Evolutionary conservation across 2,329 filamentous ascomycete species (phyloP).

Genomic region (Pezicula carpinea): DNA sequence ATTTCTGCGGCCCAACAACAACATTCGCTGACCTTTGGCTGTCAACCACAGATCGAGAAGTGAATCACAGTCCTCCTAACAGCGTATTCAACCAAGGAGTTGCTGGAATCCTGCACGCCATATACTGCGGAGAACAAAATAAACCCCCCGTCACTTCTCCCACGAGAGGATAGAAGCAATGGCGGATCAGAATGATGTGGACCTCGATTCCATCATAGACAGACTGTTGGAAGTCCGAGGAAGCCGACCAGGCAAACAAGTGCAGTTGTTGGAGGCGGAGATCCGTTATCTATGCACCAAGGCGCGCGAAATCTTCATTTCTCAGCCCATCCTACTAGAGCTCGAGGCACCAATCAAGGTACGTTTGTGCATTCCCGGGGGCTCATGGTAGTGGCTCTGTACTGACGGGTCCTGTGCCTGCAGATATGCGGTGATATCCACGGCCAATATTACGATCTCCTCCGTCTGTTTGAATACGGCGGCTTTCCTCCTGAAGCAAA

Average conservation of each 20-base stretch:
- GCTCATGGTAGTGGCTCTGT: neutral
- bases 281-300: slow-evolving; percentile 98
- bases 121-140: slow-evolving; percentile 25
- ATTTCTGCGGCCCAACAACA: slow-evolving; percentile 12
- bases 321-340: slow-evolving; percentile 95
- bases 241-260: slow-evolving; percentile 96
- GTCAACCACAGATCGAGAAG: slow-evolving; percentile 22
- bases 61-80: slow-evolving; percentile 29
- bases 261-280: slow-evolving; percentile 92
- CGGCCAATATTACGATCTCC: slow-evolving; percentile 96
- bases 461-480: slow-evolving; percentile 96
- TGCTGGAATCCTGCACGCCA: slow-evolving; percentile 7
- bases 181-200: slow-evolving; percentile 83
- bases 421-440: slow-evolving; percentile 99
- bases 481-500: slow-evolving; percentile 98
- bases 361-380: slow-evolving; percentile 29
- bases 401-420: slow-evolving; percentile 11
- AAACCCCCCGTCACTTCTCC: slow-evolving; percentile 24
- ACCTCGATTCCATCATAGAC: slow-evolving; percentile 99
- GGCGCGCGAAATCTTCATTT: slow-evolving; percentile 98
- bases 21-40: slow-evolving; percentile 15
- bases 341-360: slow-evolving; percentile 99
- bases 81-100: slow-evolving; percentile 18
- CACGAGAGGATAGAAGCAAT: slow-evolving; percentile 41
- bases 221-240: slow-evolving; percentile 95